phyloP scores from a whole-genome alignment of 1,284 basidiomycete species.

The Fomes fomentarius region DNA sequence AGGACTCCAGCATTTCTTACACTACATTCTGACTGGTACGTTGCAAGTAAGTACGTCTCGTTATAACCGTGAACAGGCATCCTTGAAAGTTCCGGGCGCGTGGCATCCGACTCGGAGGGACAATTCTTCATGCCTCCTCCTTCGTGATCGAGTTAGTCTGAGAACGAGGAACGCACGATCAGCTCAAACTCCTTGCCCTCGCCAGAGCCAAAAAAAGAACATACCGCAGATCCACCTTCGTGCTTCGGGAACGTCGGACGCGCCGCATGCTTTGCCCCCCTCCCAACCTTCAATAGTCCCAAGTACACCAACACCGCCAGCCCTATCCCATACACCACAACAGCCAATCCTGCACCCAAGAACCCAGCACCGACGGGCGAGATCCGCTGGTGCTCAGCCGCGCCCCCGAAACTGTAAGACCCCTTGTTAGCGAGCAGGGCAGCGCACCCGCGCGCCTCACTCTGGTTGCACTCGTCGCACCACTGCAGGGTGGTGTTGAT shows the following conservation, averaged over 20 bases:
- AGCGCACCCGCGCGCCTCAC: constrained; percentile 56
- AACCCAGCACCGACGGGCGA: constrained; percentile 65
- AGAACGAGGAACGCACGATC: background rate
- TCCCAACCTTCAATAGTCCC: constrained; percentile 47
- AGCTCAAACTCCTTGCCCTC: background rate
- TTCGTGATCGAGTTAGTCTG: constrained; percentile 19
- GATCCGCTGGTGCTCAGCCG: constrained; percentile 40
- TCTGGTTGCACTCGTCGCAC: constrained; percentile 63
- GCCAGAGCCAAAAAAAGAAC: background rate
- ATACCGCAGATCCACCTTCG: constrained; percentile 14
- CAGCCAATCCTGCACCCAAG: constrained; percentile 62
- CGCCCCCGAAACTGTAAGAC: constrained; percentile 31
- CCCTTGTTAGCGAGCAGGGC: constrained; percentile 44
- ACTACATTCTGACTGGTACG: no score
- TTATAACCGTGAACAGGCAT: no score
- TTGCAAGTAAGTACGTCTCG: no score
- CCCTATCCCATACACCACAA: constrained; percentile 45
- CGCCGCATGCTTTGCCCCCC: background rate
- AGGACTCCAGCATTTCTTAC: no score
- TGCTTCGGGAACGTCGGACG: background rate
- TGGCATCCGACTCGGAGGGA: no score
- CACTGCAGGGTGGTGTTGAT: constrained; percentile 60
- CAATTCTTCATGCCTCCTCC: constrained; percentile 11
- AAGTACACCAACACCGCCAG: constrained; percentile 46
- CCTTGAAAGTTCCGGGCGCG: no score